Evolutionary conservation across 495 filamentous ascomycete genomes (phyloP), one percentile per base, ranked within the genome.

Genomic region (Astrothelium subdiscretum): DNA sequence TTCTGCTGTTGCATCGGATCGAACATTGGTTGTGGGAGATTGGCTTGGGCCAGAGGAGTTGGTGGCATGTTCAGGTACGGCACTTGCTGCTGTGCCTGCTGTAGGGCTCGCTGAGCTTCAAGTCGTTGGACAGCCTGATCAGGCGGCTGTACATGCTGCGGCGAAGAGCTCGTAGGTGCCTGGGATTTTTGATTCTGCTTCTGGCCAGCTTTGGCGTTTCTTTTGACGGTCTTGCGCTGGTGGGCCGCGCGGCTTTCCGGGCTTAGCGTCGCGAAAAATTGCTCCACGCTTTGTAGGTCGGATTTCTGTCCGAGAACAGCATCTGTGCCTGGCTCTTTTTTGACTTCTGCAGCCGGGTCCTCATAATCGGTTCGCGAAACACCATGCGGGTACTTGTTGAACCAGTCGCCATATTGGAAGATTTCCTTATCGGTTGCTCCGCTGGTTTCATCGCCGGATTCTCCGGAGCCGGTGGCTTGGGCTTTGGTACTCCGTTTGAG

Each of bases 321-420:
- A 65, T 95, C 90, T 32, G 89, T 86, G 31, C 86, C 86, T 8
- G 83, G 86, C 64, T 91, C 86, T 67, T 86, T 86, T 71, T 83
- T 84, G 32, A 63, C 63, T 62, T 82, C 80, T 1, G 78, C 75
- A 40, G 85, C 85, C 0, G 90, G 86, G 64, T 92, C 90, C 66
- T 92, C 87, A 74, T 88, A 94, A 72, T 94, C 87, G 11, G 86
- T 78, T 59, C 87, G 81, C 31, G 89, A 89, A 24, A 97, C 89
- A 12, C 94, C 94, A 68, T 94, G 90, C 0, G 94, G 94, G 75
- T 97, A 97, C 66, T 89, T 86, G 70, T 92, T 85, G 69, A 97
- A 97, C 94, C 94, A 98, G 73, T 98, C 94, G 38, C 92, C 92
- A 67, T 97, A 98, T 70, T 97, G 92, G 76, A 96, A 92, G 72